These are phyloP conservation scores for Microcos paniculata DNA, from an alignment of 345 rosid genomes.

Conservation along the genomic window DNA sequence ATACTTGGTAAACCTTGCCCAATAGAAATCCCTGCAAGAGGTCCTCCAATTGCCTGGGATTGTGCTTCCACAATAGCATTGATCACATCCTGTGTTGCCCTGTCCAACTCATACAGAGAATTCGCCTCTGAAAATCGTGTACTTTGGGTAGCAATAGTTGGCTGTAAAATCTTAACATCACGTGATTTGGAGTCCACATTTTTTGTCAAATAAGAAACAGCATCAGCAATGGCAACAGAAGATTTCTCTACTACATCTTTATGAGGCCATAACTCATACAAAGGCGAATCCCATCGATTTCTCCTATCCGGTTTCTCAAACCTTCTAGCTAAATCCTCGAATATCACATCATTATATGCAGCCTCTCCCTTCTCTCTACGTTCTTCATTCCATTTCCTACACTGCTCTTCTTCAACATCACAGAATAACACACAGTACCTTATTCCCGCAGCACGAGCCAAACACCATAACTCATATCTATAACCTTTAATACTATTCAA, in stretches of 20 bases:
- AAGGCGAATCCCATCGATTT: constrained; percentile 96
- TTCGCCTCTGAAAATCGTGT: constrained; percentile 72
- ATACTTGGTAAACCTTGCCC: constrained; percentile 63
- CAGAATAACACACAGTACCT: constrained; percentile 81
- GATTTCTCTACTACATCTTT: constrained; percentile 58
- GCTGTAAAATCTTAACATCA: constrained; percentile 83
- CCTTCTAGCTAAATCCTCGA: constrained; percentile 77
- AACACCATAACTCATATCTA: constrained; percentile 92
- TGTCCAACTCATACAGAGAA: constrained; percentile 80
- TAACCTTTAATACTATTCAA: constrained; percentile 94
- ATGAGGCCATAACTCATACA: constrained; percentile 69
- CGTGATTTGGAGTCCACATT: constrained; percentile 65
- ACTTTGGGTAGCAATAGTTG: constrained; percentile 85
- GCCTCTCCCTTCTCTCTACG: constrained; percentile 63
- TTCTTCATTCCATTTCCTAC: constrained; percentile 78
- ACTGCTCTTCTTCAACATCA: constrained; percentile 60
- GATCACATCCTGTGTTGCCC: constrained; percentile 84
- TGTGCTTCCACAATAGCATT: constrained; percentile 78
- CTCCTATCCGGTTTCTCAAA: constrained; percentile 92
- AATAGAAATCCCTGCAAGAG: constrained; percentile 52
- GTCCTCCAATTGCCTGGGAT: constrained; percentile 69
- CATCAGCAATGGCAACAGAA: constrained; percentile 61
- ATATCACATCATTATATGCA: constrained; percentile 59
- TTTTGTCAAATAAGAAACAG: constrained; percentile 78
- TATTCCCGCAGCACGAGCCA: constrained; percentile 87